phyloP scores from a whole-genome alignment of 2,329 filamentous ascomycete genomes.

The Thielaviopsis euricoi region DNA sequence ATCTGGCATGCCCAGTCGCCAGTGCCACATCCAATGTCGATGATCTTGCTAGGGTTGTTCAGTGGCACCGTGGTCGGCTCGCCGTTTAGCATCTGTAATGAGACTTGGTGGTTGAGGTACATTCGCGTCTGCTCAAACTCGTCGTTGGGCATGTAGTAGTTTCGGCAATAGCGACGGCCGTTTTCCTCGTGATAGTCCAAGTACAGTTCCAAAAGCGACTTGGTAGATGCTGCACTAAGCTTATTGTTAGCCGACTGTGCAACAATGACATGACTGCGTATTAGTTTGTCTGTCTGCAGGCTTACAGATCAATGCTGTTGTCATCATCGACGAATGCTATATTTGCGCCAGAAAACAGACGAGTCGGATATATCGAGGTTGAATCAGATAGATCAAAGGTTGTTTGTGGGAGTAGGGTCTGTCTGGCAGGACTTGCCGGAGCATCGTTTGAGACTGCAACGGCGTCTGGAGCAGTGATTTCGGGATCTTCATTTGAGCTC shows the following conservation, averaged over 20 bases:
- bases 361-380: conserved; percentile 4
- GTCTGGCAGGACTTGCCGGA: not conserved
- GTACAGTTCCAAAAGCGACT: conserved; percentile 32
- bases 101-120: conserved; percentile 46
- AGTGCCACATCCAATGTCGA: conserved; percentile 43
- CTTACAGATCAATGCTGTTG: conserved; percentile 12
- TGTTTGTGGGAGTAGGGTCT: not conserved
- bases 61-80: conserved; percentile 28
- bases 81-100: conserved; percentile 32
- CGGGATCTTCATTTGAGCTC: not conserved
- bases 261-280: not conserved
- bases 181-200: conserved; percentile 43
- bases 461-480: not conserved
- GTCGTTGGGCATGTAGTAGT: conserved; percentile 52
- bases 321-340: conserved; percentile 8
- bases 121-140: conserved; percentile 47
- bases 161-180: conserved; percentile 43
- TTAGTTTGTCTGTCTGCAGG: too few species aligned
- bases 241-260: not conserved
- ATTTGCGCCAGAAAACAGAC: not conserved
- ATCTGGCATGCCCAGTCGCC: conserved; percentile 36
- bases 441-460: not conserved
- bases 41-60: conserved; percentile 24
- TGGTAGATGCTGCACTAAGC: conserved; percentile 26
- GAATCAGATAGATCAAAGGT: conserved; percentile 3